Evolutionary conservation across 1,284 basidiomycete species (phyloP), one percentile per base, ranked within the genome.

Genomic region (Apiotrichum veenhuisii): DNA sequence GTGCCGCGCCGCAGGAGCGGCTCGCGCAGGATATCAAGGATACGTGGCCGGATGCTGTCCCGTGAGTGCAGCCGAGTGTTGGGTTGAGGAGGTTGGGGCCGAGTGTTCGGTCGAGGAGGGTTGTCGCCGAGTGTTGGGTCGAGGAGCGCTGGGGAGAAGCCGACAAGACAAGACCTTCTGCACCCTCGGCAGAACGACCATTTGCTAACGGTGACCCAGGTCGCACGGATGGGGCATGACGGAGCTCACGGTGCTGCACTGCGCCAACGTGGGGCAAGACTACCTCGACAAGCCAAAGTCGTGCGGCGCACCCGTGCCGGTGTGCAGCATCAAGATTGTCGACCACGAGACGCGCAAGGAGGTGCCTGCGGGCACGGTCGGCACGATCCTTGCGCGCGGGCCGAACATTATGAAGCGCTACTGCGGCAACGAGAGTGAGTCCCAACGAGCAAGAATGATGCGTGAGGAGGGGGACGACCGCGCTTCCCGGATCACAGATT

Each of bases 391-490:
- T 12, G 65, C 68, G 3, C 58, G 65, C 20, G 73, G 73, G 4
- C 65, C 66, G 8, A 70, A 75, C 57, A 63, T 73, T 30, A 75
- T 75, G 73, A 70, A 67, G 43, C 63, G 65, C 44, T 75, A 75
- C 48, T 59, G 63, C 38, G 62, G 58, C 9, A 64, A 75, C 58
- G 38, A 34, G 27, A 20, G 44, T 46, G 30, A 34, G 44, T 46
- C 40, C 30, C 9, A 20, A 41, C n/a, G n/a, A n/a, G n/a, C n/a
- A n/a, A n/a, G n/a, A n/a, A 38, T 38, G 8, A 18, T 17, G 37
- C 15, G 20, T 11, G 15, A 40, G 20, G 18, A 40, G 37, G 18
- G 20, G 4, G 3, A 40, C n/a, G n/a, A n/a, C n/a, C n/a, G n/a
- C n/a, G n/a, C n/a, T n/a, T n/a, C n/a, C n/a, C n/a, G n/a, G n/a